phyloP scores from a whole-genome alignment of 371 early-diverging fungal genomes.

The Syncephalastrum contaminatum region DNA sequence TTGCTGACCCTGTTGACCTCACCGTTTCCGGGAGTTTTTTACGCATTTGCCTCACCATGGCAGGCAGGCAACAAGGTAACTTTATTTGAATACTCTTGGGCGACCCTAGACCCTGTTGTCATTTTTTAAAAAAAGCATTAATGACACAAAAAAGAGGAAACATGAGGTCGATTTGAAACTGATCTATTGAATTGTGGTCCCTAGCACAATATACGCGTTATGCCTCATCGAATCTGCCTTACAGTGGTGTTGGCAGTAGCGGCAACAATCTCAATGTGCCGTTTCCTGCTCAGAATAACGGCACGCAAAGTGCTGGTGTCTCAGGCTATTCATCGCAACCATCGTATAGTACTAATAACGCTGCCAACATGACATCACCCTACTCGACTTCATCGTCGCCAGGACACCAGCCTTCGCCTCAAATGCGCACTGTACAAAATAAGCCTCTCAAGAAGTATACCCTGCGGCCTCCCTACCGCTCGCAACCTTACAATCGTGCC shows the following conservation, averaged over 20 bases:
- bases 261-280: conserved; percentile 39
- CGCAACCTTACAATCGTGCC: conserved; percentile 43
- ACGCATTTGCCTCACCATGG: conserved; percentile 15
- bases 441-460: conserved; percentile 49
- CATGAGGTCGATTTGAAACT: not conserved
- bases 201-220: conserved; percentile 49
- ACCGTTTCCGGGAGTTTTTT: no score
- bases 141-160: not conserved
- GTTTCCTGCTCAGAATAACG: conserved; percentile 26
- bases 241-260: conserved; percentile 13
- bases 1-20: not conserved
- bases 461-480: conserved; percentile 47
- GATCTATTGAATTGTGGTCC: not conserved
- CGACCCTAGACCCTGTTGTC: not conserved
- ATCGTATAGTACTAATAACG: conserved; percentile 23
- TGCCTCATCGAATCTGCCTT: conserved; percentile 30
- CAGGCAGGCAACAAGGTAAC: conserved; percentile 28
- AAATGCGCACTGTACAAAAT: conserved; percentile 23
- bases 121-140: not conserved
- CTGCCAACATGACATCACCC: conserved; percentile 42
- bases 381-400: conserved; percentile 49
- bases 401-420: conserved; percentile 41
- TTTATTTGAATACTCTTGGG: not conserved
- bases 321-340: conserved; percentile 22
- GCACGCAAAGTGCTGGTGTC: conserved; percentile 7